Percentiles rank a stretch among this genome's conserved stretches.
Conservation (phyloP, 176 grass and related monocot genomes). For the Oryza australiensis region DNA sequence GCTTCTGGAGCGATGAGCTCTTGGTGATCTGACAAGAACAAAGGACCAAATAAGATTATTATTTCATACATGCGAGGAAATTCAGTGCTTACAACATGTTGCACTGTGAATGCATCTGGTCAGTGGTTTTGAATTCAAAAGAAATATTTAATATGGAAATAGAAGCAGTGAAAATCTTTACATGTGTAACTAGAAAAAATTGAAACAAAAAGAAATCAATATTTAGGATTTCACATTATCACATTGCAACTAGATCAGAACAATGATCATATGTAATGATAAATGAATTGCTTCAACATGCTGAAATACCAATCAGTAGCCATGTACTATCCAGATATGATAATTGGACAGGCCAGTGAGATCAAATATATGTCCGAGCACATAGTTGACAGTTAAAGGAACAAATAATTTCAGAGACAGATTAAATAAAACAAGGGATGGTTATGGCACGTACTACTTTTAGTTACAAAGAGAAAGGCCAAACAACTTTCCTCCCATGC, state of each 20-base stretch:
- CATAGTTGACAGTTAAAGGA: not conserved
- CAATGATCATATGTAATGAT: not conserved
- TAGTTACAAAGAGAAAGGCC: not conserved
- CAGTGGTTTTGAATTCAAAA: not conserved
- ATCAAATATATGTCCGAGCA: not conserved
- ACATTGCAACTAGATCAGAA: not conserved
- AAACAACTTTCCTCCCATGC: not conserved
- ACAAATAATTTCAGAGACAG: not conserved
- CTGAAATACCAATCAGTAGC: not conserved
- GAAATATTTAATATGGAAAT: not conserved
- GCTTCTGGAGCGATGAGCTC: constrained; percentile 54
- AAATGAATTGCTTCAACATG: not conserved
- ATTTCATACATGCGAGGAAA: not conserved
- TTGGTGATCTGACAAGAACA: constrained; percentile 44
- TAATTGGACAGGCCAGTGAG: not conserved
- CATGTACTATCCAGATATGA: not conserved
- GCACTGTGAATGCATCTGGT: not conserved
- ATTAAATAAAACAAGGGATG: not conserved
- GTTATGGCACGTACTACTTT: no score
- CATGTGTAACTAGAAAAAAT: not conserved
- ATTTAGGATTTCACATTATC: not conserved
- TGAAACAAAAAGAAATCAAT: not conserved
- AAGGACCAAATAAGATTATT: not conserved
- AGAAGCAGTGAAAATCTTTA: not conserved
- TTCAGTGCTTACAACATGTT: not conserved